Base-by-base conservation (phyloP, 768 basidiomycete species). In the Trametes villosa region DNA sequence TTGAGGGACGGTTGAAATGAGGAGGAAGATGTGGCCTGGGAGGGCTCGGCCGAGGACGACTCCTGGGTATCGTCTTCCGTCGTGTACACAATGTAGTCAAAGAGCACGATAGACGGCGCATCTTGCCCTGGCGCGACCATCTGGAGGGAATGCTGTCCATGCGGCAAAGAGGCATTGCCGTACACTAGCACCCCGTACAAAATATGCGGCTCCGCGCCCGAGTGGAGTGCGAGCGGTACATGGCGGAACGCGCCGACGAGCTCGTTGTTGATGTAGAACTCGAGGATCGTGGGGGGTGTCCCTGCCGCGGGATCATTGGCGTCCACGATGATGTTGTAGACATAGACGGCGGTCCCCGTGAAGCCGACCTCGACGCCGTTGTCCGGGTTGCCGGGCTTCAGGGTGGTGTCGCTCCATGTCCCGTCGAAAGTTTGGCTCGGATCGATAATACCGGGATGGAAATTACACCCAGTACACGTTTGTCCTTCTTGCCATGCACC, bases 101-200 rank as follows among this genome's bases (percentile, higher is more conserved):
- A 50, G 31, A 50, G 33, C 18, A 34, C 7, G 31, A 50, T n/a
- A n/a, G n/a, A 33, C 13, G 49, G 1, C 11, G 31, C 30, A 3
- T n/a, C 22, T 6, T 12, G 2, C 3, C 49, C 49, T 11, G 31
- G 3, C 1, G 31, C n/a, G 30, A 33, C 22, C 4, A 50, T 50
- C 33, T 12, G 18, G 3, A 60, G 52, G 4, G 34, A 45, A 22
- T 60, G 59, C 8, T 29, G 17, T 8, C 30, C 36, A 29, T 46
- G 3, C 6, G 24, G 22, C 34, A 54, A 31, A 12, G 41, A 31
- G 3, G 17, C 27, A 11, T 46, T 53, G 30, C 33, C 40, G 52
- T 38, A 60, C 15, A 60, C 51, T 13, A 45, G 34, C n/a, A 47
- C 52, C 8, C 47, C 47, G 34, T 60, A 60, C n/a, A n/a, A n/a